A percentile compares a stretch with the other conserved stretches of the same genome.
phyloP scores from a whole-genome alignment of 2,329 filamentous ascomycete species.

The Pseudogymnoascus sp. region DNA sequence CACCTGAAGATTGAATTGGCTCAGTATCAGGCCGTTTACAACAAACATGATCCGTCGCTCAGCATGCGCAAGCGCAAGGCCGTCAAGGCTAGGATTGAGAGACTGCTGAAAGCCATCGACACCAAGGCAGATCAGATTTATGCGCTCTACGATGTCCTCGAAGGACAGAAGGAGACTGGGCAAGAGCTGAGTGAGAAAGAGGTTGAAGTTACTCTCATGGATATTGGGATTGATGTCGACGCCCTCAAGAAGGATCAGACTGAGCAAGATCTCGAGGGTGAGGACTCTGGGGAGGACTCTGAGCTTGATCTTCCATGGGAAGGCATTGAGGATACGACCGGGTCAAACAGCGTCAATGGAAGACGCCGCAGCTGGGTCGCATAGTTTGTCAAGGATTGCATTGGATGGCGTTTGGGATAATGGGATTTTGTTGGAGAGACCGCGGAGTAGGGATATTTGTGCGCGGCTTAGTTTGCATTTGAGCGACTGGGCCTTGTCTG shows the following conservation, averaged over 20 bases:
- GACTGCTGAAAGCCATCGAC: slow-evolving; percentile 56
- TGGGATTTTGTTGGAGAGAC: neutral
- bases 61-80: slow-evolving; percentile 56
- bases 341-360: neutral
- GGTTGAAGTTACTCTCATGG: slow-evolving; percentile 56
- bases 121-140: slow-evolving; percentile 75
- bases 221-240: slow-evolving; percentile 30
- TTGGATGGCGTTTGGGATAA: neutral
- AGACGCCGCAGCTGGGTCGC: neutral
- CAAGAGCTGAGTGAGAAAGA: slow-evolving; percentile 56
- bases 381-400: neutral
- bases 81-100: slow-evolving; percentile 53
- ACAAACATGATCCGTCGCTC: slow-evolving; percentile 57
- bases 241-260: neutral
- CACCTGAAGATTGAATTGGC: slow-evolving; percentile 67
- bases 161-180: slow-evolving; percentile 63
- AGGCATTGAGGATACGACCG: slow-evolving; percentile 19
- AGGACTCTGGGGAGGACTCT: slow-evolving; percentile 11
- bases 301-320: slow-evolving; percentile 21
- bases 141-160: slow-evolving; percentile 72
- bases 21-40: slow-evolving; percentile 54
- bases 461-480: slow-evolving; percentile 3
- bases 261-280: neutral
- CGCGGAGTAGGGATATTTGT: neutral
- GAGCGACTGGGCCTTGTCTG: neutral